These are phyloP conservation scores for Cryphonectria carpinicola DNA, from an alignment of 2,329 filamentous ascomycete genomes.

Conservation along the genomic window DNA sequence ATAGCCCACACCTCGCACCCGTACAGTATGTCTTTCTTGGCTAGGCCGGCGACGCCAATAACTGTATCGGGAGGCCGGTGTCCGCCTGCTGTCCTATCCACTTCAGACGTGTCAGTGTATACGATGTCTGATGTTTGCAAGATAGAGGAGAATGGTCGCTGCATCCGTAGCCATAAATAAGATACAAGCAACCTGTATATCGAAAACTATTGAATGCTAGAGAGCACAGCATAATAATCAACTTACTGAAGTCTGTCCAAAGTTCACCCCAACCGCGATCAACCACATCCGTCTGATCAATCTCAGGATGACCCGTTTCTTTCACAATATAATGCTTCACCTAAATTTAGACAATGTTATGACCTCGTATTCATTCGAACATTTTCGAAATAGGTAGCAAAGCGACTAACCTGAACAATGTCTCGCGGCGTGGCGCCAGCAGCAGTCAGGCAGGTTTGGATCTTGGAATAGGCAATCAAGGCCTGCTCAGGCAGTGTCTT, in stretches of 20 bases:
- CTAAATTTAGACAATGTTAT: not conserved
- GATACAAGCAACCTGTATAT: not conserved
- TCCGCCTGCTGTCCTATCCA: slow-evolving; percentile 22
- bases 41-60: slow-evolving; percentile 18
- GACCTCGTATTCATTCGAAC: too few species aligned
- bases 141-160: too few species aligned
- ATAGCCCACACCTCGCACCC: slow-evolving; percentile 26
- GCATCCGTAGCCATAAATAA: not conserved
- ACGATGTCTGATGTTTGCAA: too few species aligned
- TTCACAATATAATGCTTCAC: slow-evolving; percentile 26
- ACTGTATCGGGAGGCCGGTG: slow-evolving; percentile 25
- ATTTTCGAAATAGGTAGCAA: not conserved
- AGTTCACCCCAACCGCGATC: slow-evolving; percentile 23
- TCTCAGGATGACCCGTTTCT: slow-evolving; percentile 18
- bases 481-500: slow-evolving; percentile 19
- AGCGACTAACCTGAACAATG: slow-evolving; percentile 22
- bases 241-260: slow-evolving; percentile 20
- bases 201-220: not conserved
- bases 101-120: not conserved
- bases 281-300: slow-evolving; percentile 21
- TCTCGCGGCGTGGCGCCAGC: slow-evolving; percentile 22
- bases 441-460: slow-evolving; percentile 19
- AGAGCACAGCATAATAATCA: not conserved
- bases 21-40: slow-evolving; percentile 20
- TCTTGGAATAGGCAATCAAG: slow-evolving; percentile 20